Conservation (phyloP, 2,329 filamentous ascomycete genomes). For the Erysiphe pulchra region DNA sequence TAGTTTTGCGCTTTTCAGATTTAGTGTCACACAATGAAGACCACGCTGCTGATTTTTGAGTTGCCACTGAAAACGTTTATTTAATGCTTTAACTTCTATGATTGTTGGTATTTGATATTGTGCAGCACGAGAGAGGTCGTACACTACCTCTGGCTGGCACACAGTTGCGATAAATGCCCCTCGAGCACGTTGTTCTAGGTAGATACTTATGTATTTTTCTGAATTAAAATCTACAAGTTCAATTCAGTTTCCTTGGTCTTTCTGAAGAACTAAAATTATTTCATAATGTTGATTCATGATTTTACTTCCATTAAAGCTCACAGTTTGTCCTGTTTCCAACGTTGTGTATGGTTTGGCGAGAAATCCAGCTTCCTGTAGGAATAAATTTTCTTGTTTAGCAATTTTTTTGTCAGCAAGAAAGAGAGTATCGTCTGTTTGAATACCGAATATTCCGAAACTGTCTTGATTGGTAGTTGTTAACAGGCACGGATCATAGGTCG, state of each 20-base stretch:
- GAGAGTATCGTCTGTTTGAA: conserved; percentile 1
- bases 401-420: background rate
- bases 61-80: background rate
- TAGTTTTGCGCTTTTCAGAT: background rate
- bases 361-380: background rate
- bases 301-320: background rate
- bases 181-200: background rate
- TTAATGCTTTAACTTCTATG: background rate
- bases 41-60: background rate
- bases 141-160: background rate
- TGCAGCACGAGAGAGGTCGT: conserved; percentile 1
- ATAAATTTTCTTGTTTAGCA: background rate
- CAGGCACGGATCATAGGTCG: conserved; percentile 1
- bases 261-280: background rate
- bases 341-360: background rate
- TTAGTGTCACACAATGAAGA: background rate
- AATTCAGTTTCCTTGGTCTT: background rate
- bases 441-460: background rate
- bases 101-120: background rate
- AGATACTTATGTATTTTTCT: background rate
- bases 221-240: background rate
- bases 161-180: background rate
- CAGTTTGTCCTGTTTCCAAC: background rate
- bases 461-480: background rate
- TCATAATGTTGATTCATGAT: background rate